Evolutionary conservation across 768 basidiomycete genomes (phyloP).

Genomic region (Mycena maculata): DNA sequence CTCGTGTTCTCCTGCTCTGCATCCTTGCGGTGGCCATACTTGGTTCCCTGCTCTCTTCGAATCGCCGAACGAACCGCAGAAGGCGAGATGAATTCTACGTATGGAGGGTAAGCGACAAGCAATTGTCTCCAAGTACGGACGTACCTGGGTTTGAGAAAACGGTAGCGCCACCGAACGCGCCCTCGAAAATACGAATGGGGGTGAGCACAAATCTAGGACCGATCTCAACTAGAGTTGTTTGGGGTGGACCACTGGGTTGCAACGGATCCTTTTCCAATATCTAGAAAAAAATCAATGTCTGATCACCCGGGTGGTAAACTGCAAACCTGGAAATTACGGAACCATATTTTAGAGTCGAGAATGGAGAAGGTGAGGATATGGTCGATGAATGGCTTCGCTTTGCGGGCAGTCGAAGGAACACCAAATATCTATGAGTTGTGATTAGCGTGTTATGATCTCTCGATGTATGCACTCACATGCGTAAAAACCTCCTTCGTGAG

Average conservation of each 20-base stretch:
- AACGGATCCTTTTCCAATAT: slow-evolving; percentile 95
- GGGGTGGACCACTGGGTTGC: slow-evolving; percentile 86
- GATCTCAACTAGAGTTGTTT: slow-evolving; percentile 93
- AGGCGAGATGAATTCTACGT: slow-evolving; percentile 94
- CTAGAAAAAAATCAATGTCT: slow-evolving; percentile 52
- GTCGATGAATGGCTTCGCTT: slow-evolving; percentile 97
- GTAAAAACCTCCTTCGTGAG: slow-evolving; percentile 94
- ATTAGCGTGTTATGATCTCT: not conserved
- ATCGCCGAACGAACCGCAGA: slow-evolving; percentile 78
- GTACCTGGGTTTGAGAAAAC: slow-evolving; percentile 95
- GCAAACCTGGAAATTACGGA: slow-evolving; percentile 95
- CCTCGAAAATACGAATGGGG: slow-evolving; percentile 98
- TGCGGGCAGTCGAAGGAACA: slow-evolving; percentile 90
- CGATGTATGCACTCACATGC: slow-evolving; percentile 67
- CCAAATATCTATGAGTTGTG: slow-evolving; percentile 81
- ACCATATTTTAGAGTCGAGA: slow-evolving; percentile 97
- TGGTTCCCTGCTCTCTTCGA: slow-evolving; percentile 80
- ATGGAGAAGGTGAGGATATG: slow-evolving; percentile 97
- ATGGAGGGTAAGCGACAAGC: slow-evolving; percentile 3
- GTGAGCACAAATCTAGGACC: slow-evolving; percentile 97
- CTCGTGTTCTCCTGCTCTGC: slow-evolving; percentile 73
- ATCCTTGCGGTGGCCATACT: slow-evolving; percentile 86
- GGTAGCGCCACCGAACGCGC: slow-evolving; percentile 94
- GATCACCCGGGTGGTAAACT: slow-evolving; percentile 6
- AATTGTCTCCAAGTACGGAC: slow-evolving; percentile 39